Evolutionary conservation across 805 yeast genomes (phyloP).

Genomic region (Candida ascalaphidarum): DNA sequence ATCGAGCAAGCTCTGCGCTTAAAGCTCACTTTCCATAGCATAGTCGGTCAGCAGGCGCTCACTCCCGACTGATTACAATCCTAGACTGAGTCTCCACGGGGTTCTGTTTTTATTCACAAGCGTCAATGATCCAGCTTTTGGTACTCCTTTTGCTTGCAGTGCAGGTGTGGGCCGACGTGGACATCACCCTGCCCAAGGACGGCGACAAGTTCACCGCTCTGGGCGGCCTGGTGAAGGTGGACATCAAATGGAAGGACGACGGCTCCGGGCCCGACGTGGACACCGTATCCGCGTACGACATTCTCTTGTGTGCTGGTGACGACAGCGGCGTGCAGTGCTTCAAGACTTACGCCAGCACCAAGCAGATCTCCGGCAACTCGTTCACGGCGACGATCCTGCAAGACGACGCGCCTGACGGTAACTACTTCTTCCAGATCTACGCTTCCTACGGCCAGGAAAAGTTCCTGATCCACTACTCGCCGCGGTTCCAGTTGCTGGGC

Average conservation of each 20-base stretch:
- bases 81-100: too few relatives aligned
- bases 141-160: constrained; percentile 5
- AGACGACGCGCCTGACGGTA: constrained; percentile 50
- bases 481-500: constrained; percentile 55
- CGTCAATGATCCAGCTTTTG: too few relatives aligned
- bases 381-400: constrained; percentile 39
- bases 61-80: too few relatives aligned
- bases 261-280: constrained; percentile 41
- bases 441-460: constrained; percentile 35
- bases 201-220: constrained; percentile 33
- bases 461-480: constrained; percentile 57
- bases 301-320: constrained; percentile 65
- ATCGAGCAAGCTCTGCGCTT: too few relatives aligned
- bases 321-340: constrained; percentile 38
- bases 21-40: too few relatives aligned
- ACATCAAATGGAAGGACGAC: constrained; percentile 43
- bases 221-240: constrained; percentile 22
- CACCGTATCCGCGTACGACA: constrained; percentile 27
- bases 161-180: constrained; percentile 38
- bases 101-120: too few relatives aligned
- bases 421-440: constrained; percentile 63
- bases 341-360: constrained; percentile 13
- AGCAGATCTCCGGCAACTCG: constrained; percentile 9
- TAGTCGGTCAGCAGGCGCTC: too few relatives aligned
- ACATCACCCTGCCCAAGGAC: constrained; percentile 30